These are phyloP conservation scores for Phytopythium boreale DNA, from an alignment of 352 stramenopile genomes.

Conservation along the genomic window DNA sequence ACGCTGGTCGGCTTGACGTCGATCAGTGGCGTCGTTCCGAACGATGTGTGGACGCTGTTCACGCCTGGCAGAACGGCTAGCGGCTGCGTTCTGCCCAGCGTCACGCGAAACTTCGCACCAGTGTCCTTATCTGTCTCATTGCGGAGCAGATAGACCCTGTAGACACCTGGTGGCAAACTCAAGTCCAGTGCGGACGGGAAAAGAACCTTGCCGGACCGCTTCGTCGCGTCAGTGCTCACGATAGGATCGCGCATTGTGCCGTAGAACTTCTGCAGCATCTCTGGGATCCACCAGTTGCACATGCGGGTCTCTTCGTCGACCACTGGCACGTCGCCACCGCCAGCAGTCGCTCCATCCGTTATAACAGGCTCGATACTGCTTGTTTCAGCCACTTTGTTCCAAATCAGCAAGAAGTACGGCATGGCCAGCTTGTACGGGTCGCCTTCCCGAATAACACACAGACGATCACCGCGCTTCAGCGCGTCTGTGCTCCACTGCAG, in stretches of 20 bases:
- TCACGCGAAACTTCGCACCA: constrained; percentile 23
- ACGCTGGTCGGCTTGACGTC: constrained; percentile 44
- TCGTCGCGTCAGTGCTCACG: constrained; percentile 18
- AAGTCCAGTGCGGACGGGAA: constrained; percentile 41
- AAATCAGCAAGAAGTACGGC: constrained; percentile 43
- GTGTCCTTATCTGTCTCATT: constrained; percentile 23
- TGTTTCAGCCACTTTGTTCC: constrained; percentile 16
- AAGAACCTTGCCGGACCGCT: constrained; percentile 14
- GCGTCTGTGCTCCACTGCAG: constrained; percentile 31
- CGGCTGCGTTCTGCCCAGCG: constrained; percentile 22
- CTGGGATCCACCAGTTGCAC: constrained; percentile 43
- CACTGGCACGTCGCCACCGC: not conserved
- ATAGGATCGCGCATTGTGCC: constrained; percentile 13
- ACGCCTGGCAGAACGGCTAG: constrained; percentile 40
- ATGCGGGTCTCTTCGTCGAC: not conserved
- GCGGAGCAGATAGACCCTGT: constrained; percentile 43
- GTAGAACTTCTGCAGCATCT: constrained; percentile 27
- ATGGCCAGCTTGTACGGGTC: constrained; percentile 35
- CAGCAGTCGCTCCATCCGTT: not conserved
- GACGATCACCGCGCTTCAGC: constrained; percentile 26
- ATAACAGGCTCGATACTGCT: not conserved
- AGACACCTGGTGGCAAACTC: constrained; percentile 41
- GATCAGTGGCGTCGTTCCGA: constrained; percentile 54
- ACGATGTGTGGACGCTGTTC: constrained; percentile 54
- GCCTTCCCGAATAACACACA: constrained; percentile 41